A percentile compares a stretch with the other conserved stretches of the same genome.
These are phyloP conservation scores for Chlamydomonas sp. DNA, from an alignment of 139 green algal genomes.

Conservation along the genomic window DNA sequence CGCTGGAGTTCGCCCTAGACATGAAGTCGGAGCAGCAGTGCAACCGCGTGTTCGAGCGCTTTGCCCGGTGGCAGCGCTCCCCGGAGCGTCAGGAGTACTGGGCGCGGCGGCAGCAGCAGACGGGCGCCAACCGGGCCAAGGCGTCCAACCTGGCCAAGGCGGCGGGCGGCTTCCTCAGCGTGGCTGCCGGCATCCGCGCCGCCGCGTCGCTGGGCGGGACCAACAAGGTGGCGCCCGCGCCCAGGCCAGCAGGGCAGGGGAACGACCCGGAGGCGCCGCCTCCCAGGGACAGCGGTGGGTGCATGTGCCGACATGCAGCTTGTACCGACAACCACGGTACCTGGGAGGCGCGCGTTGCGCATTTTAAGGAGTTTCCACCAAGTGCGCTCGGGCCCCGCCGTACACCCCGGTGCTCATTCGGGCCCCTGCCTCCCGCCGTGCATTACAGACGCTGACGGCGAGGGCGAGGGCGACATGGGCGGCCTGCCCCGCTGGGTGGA, in stretches of 20 bases:
- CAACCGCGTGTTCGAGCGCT: slow-evolving; percentile 18
- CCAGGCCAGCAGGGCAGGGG: background rate
- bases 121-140: background rate
- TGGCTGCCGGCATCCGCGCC: background rate
- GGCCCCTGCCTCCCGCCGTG: background rate
- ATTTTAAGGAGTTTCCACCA: too few relatives aligned
- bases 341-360: too few relatives aligned
- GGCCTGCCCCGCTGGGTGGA: background rate
- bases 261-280: slow-evolving; percentile 17
- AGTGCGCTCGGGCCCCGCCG: too few relatives aligned
- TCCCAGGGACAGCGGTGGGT: background rate
- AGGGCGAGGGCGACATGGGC: background rate
- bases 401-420: too few relatives aligned
- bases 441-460: background rate
- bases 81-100: slow-evolving; percentile 4
- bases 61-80: slow-evolving; percentile 19
- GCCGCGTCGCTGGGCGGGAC: background rate
- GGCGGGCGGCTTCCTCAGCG: background rate
- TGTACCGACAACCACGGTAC: too few relatives aligned
- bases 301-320: background rate
- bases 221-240: slow-evolving; percentile 25
- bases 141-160: background rate
- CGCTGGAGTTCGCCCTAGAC: slow-evolving; percentile 46
- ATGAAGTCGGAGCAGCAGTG: slow-evolving; percentile 43
- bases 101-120: background rate